These are phyloP conservation scores for Camellia japonica DNA, from an alignment of 148 eudicot species.

Conservation along the genomic window DNA sequence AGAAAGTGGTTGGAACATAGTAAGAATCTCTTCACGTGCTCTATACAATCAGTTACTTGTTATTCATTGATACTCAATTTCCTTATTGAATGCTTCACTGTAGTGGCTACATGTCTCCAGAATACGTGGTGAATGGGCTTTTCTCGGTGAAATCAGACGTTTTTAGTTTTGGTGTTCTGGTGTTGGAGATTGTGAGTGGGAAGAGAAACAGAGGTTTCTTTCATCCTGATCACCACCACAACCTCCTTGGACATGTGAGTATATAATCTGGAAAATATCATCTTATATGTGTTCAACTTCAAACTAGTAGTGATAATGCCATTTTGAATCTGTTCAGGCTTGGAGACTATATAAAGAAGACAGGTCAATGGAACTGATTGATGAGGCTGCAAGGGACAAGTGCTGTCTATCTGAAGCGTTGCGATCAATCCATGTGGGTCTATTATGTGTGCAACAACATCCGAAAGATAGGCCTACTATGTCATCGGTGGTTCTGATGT, in stretches of 20 bases:
- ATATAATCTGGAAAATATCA: background rate
- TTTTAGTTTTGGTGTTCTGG: slow-evolving; percentile 22
- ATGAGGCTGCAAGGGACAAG: background rate
- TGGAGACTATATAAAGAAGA: slow-evolving; percentile 25
- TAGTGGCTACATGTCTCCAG: slow-evolving; percentile 29
- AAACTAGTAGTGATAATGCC: too few species aligned
- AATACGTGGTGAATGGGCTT: slow-evolving; percentile 19
- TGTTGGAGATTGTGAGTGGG: slow-evolving; percentile 25
- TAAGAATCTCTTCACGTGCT: background rate
- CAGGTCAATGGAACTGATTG: slow-evolving; percentile 16
- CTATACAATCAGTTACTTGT: background rate
- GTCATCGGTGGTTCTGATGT: slow-evolving; percentile 24
- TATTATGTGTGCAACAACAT: slow-evolving; percentile 14
- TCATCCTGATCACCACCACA: slow-evolving; percentile 10
- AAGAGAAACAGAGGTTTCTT: slow-evolving; percentile 17
- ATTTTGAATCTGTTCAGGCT: slow-evolving; percentile 16
- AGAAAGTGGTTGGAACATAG: slow-evolving; percentile 24
- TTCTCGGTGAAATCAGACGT: slow-evolving; percentile 22
- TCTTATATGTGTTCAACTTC: too few species aligned
- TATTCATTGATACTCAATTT: background rate
- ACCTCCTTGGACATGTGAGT: slow-evolving; percentile 23
- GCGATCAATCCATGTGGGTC: slow-evolving; percentile 20
- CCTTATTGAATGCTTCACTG: background rate
- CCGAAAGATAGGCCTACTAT: slow-evolving; percentile 19
- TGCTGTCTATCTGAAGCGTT: background rate